Percentiles rank a stretch among this genome's conserved stretches.
Conservation (phyloP, 2,329 filamentous ascomycete species). For the Trichoderma harzianum region DNA sequence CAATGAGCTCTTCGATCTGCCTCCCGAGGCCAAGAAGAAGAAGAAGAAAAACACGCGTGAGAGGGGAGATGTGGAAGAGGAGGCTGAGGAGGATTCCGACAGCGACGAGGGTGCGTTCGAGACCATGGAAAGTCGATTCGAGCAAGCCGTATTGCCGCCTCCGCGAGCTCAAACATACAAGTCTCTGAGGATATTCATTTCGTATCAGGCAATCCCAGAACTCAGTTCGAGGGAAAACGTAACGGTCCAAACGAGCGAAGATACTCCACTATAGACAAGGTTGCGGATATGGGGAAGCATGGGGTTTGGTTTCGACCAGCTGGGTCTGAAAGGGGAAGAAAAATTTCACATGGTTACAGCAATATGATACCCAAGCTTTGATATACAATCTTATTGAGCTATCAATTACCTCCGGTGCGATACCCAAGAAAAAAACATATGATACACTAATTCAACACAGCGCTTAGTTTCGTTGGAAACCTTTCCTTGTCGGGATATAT, state of each 20-base stretch:
- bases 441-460: conserved; percentile 14
- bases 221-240: conserved; percentile 48
- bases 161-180: conserved; percentile 46
- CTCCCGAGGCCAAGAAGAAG: conserved; percentile 26
- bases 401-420: neutral
- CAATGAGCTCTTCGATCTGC: conserved; percentile 53
- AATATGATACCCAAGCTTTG: conserved; percentile 17
- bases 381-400: conserved; percentile 9
- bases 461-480: neutral
- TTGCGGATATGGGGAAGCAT: neutral
- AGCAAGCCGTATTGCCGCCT: conserved; percentile 48
- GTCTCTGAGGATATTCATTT: conserved; percentile 60
- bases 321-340: neutral
- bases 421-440: conserved; percentile 1
- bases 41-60: conserved; percentile 32
- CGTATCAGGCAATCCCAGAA: conserved; percentile 50
- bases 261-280: conserved; percentile 16
- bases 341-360: neutral
- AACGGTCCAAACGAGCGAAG: conserved; percentile 45
- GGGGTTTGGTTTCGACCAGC: neutral
- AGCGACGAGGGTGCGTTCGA: conserved; percentile 51
- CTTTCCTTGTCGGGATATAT: neutral
- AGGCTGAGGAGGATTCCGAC: conserved; percentile 31
- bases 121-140: conserved; percentile 54
- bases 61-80: conserved; percentile 40